phyloP scores from a whole-genome alignment of 768 basidiomycete genomes.

The Lactarius evosmus region DNA sequence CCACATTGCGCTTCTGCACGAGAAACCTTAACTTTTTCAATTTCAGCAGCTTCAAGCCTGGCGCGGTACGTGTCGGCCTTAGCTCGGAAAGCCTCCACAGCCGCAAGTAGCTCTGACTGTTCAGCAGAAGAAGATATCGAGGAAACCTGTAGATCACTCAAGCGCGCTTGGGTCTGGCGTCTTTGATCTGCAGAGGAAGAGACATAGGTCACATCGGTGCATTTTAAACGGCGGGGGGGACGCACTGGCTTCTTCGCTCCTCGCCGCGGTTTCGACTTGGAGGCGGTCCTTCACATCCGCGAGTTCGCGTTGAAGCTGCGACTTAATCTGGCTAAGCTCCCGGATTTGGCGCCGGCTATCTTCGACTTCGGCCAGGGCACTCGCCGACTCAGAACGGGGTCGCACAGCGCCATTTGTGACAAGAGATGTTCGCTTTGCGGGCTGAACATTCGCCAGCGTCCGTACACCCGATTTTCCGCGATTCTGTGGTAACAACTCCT shows the following conservation, averaged over 20 bases:
- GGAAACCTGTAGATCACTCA: conserved; percentile 63
- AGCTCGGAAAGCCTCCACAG: conserved; percentile 60
- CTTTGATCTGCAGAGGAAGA: conserved; percentile 45
- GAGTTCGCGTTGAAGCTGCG: conserved; percentile 55
- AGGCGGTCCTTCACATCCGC: conserved; percentile 53
- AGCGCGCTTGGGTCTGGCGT: conserved; percentile 53
- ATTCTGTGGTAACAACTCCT: conserved; percentile 46
- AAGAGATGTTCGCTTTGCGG: conserved; percentile 41
- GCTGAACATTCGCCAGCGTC: conserved; percentile 45
- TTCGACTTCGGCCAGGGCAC: conserved; percentile 61
- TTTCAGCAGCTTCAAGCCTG: conserved; percentile 64
- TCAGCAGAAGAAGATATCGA: conserved; percentile 57
- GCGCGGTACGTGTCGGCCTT: conserved; percentile 58
- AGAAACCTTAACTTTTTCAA: conserved; percentile 60
- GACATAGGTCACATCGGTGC: background rate
- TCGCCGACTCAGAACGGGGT: conserved; percentile 38
- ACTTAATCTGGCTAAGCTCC: conserved; percentile 55
- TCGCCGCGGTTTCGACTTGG: conserved; percentile 48
- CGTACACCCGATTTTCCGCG: conserved; percentile 36
- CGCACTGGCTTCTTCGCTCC: conserved; percentile 58
- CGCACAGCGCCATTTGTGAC: conserved; percentile 37
- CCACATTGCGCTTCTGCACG: conserved; percentile 62
- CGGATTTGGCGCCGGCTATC: conserved; percentile 58
- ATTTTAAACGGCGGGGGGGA: background rate
- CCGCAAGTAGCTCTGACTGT: conserved; percentile 63